Evolutionary conservation across 495 filamentous ascomycete genomes (phyloP).

Genomic region (Neurospora sp.): DNA sequence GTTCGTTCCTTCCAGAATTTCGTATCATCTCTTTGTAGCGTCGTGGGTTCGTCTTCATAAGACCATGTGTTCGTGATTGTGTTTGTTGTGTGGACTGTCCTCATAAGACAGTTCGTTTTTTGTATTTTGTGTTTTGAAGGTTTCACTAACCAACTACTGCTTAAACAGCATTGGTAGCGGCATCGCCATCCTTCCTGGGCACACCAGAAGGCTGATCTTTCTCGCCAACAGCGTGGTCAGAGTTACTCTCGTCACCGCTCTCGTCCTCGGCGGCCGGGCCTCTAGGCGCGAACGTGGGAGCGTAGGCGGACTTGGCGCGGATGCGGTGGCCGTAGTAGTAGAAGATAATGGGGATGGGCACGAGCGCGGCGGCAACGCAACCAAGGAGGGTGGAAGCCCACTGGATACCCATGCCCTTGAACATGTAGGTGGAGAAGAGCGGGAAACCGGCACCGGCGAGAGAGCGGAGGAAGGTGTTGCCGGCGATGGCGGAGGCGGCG

Average conservation of each 20-base stretch:
- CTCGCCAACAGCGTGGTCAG: constrained; percentile 4
- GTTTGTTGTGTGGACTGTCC: background rate
- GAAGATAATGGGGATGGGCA: constrained; percentile 68
- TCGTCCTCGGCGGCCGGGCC: background rate
- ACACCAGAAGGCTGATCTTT: background rate
- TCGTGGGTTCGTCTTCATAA: background rate
- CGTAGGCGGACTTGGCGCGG: constrained; percentile 56
- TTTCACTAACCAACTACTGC: background rate
- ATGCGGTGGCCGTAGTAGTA: constrained; percentile 54
- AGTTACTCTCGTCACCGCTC: background rate
- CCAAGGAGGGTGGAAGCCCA: constrained; percentile 73
- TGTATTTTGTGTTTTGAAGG: background rate
- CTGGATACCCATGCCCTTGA: constrained; percentile 62
- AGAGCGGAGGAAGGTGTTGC: constrained; percentile 80
- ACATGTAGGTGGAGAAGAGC: constrained; percentile 75
- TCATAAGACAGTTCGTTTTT: background rate
- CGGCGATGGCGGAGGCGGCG: constrained; percentile 79
- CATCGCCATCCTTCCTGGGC: constrained; percentile 13
- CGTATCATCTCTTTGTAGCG: background rate
- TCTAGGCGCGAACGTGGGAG: constrained; percentile 37
- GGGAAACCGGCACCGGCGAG: constrained; percentile 71
- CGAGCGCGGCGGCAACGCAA: constrained; percentile 53
- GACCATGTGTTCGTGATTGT: background rate
- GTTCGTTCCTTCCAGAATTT: background rate
- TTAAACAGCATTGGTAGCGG: background rate